Evolutionary conservation across 345 rosid genomes (phyloP).

Genomic region (Excoecaria agallocha): DNA sequence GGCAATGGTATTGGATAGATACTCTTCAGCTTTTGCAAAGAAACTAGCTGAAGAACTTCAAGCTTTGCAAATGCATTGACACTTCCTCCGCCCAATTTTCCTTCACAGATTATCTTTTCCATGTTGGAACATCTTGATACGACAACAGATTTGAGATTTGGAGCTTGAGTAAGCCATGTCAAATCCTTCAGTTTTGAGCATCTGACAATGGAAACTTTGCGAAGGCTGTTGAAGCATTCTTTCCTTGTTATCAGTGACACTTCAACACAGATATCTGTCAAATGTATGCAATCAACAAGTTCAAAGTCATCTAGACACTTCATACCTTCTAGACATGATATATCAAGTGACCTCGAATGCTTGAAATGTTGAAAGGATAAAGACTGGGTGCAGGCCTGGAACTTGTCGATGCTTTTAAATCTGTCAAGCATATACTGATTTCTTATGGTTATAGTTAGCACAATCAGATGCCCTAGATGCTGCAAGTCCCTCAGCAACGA

Average conservation of each 20-base stretch:
- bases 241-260: neutral
- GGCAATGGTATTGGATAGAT: slow-evolving; percentile 6
- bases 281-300: slow-evolving; percentile 2
- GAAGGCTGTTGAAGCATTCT: slow-evolving; percentile 9
- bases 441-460: slow-evolving; percentile 14
- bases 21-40: slow-evolving; percentile 11
- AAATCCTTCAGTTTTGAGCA: slow-evolving; percentile 11
- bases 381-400: slow-evolving; percentile 7
- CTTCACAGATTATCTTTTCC: slow-evolving; percentile 3
- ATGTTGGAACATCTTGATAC: slow-evolving; percentile 15
- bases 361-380: slow-evolving; percentile 6
- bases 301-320: slow-evolving; percentile 11
- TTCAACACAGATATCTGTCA: neutral
- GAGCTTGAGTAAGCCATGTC: slow-evolving; percentile 17
- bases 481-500: slow-evolving; percentile 4
- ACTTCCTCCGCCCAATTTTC: neutral
- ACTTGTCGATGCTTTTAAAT: slow-evolving; percentile 5
- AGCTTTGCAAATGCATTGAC: slow-evolving; percentile 7
- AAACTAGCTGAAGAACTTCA: neutral
- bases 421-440: neutral
- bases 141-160: neutral
- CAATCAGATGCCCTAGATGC: neutral
- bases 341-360: slow-evolving; percentile 5
- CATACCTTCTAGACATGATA: slow-evolving; percentile 13
- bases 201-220: neutral